phyloP scores from a whole-genome alignment of 768 basidiomycete genomes.

The Mycena rosella region DNA sequence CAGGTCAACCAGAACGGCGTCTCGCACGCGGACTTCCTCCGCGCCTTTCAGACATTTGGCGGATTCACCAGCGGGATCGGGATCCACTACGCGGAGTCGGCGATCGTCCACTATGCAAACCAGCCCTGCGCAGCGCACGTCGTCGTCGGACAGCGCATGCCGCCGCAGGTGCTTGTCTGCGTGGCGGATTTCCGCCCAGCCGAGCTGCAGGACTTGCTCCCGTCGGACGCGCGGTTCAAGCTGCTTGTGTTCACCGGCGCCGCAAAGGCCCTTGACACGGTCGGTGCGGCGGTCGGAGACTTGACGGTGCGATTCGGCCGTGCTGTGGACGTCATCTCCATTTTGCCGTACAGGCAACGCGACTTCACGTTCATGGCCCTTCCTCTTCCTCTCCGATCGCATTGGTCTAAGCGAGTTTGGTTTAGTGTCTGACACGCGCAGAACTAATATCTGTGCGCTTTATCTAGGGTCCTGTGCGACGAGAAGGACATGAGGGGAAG shows the following conservation, averaged over 20 bases:
- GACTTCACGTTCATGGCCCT: constrained; percentile 59
- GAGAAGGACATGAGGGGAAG: constrained; percentile 59
- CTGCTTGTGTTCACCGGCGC: constrained; percentile 68
- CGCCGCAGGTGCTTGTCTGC: constrained; percentile 62
- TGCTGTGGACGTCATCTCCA: constrained; percentile 59
- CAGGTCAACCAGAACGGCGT: constrained; percentile 61
- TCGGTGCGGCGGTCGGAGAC: constrained; percentile 44
- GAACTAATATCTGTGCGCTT: background rate
- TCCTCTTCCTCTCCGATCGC: constrained; percentile 60
- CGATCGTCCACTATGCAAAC: constrained; percentile 53
- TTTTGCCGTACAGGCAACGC: constrained; percentile 54
- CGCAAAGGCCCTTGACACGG: constrained; percentile 45
- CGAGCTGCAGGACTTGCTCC: constrained; percentile 67
- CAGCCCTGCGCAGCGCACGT: constrained; percentile 57
- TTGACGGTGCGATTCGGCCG: constrained; percentile 49
- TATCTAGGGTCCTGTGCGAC: constrained; percentile 69
- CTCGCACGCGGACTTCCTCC: constrained; percentile 64
- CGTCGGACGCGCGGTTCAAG: constrained; percentile 67
- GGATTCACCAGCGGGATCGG: constrained; percentile 68
- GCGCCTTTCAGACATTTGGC: constrained; percentile 66
- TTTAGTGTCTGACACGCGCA: background rate
- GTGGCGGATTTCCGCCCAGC: constrained; percentile 63
- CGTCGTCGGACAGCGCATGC: constrained; percentile 64
- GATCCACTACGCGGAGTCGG: constrained; percentile 64
- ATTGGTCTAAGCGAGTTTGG: constrained; percentile 70